phyloP scores from a whole-genome alignment of 164 flowering plant species.

The Liquidambar formosana region DNA sequence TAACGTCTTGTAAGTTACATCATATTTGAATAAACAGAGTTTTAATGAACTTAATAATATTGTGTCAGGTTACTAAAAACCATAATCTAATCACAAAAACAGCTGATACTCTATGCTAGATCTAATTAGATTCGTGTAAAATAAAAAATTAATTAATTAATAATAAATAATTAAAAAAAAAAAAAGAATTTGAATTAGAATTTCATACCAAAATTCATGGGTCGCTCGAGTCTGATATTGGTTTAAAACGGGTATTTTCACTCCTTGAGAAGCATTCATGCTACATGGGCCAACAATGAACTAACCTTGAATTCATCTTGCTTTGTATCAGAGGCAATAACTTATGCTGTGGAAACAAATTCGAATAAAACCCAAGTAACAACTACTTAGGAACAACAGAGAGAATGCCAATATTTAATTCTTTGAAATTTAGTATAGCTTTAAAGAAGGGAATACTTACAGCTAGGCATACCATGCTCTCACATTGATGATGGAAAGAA shows the following conservation, averaged over 20 bases:
- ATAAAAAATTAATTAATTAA: no score
- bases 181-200: neutral
- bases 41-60: neutral
- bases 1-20: neutral
- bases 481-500: neutral
- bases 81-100: neutral
- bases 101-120: no score
- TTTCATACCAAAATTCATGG: neutral
- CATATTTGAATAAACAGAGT: neutral
- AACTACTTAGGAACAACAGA: neutral
- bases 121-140: no score
- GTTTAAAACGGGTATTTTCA: neutral
- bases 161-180: no score
- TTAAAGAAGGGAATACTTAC: neutral
- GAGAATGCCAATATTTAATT: no score
- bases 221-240: neutral
- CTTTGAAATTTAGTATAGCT: neutral
- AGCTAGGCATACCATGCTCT: neutral
- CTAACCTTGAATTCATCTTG: neutral
- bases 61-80: neutral
- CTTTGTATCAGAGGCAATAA: neutral
- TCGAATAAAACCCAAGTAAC: neutral
- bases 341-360: slow-evolving; percentile 5
- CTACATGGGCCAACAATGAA: no score
- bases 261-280: neutral